Evolutionary conservation across 2,329 filamentous ascomycete genomes (phyloP).

Genomic region (Penicillium sp.): DNA sequence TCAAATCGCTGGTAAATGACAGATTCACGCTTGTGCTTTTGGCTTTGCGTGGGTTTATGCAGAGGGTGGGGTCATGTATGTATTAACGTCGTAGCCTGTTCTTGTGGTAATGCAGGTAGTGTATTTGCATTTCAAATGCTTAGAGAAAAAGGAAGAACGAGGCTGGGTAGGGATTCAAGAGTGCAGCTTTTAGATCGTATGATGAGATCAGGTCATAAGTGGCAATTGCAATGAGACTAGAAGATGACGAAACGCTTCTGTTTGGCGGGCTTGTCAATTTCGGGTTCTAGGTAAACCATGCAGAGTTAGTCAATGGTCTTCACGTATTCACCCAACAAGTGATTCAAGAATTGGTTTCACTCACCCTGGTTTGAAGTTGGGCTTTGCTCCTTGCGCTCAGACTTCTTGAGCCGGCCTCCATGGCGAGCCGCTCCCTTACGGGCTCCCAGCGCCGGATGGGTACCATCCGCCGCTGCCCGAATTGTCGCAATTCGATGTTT

Average conservation of each 20-base stretch:
- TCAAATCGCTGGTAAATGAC: background rate
- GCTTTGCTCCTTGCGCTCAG: slow-evolving; percentile 3
- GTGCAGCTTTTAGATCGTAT: background rate
- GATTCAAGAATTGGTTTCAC: background rate
- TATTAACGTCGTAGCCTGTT: background rate
- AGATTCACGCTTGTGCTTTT: background rate
- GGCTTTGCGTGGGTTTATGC: background rate
- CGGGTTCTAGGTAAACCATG: background rate
- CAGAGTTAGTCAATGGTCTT: background rate
- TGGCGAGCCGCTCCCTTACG: slow-evolving; percentile 5
- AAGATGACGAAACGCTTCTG: slow-evolving; percentile 29
- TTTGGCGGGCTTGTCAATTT: slow-evolving; percentile 18
- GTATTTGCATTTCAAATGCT: background rate
- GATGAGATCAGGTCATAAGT: background rate
- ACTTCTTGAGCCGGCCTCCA: slow-evolving; percentile 13
- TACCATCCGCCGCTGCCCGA: slow-evolving; percentile 70
- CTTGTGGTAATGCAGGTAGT: background rate
- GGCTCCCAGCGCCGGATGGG: slow-evolving; percentile 28
- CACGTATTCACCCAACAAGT: no score
- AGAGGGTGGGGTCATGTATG: slow-evolving; percentile 7
- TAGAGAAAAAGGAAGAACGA: background rate
- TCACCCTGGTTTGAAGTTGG: slow-evolving; percentile 9
- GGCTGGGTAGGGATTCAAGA: background rate
- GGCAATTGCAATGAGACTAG: slow-evolving; percentile 1
- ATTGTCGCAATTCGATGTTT: slow-evolving; percentile 85